Evolutionary conservation across 768 basidiomycete genomes (phyloP), one percentile per base, ranked within the genome.

Genomic region (Austroboletus eburneus): DNA sequence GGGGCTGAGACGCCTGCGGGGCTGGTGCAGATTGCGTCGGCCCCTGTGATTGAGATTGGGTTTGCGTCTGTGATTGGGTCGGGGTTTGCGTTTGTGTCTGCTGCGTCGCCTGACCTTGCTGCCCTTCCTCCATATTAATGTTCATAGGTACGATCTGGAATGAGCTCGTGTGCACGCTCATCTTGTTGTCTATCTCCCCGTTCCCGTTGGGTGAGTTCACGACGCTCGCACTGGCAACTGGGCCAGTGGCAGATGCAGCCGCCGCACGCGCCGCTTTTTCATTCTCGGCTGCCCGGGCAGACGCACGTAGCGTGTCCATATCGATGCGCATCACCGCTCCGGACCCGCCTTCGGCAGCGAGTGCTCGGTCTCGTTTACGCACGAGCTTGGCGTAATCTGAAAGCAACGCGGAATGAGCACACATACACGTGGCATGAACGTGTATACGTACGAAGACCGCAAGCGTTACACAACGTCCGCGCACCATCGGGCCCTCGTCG

Each of bases 401-500:
- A 35, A 3, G 42, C 33, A 16, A 36, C 7, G 7, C 29, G 1
- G 7, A 20, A 18, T 14, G 13, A 9, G 12, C n/a, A 22, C 5
- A 21, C 14, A 20, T 6, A 10, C 25, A 36, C 34, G 21, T 25
- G 8, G 25, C 2, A 45, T 32, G 42, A 20, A 32, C 21, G 17
- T 2, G 33, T 2, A 42, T 22, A 51, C 45, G 62, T 64, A 91
- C 88, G 88, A 55, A 91, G 68, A 25, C 88, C 88, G 67, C 88
- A 91, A 35, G 88, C 88, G 62, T 90, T 91, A 61, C 88, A 91
- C 57, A 91, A 62, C 8, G 88, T 91, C 58, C 88, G 70, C 21
- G 88, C 87, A 4, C 88, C 88, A 58, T 90, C 88, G 3, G 88
- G 88, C 14, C 88, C 88, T 21, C 87, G 77, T 43, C 88, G 68